Conservation (phyloP, 2,329 filamentous ascomycete genomes). For the Cytospora schulzeri region DNA sequence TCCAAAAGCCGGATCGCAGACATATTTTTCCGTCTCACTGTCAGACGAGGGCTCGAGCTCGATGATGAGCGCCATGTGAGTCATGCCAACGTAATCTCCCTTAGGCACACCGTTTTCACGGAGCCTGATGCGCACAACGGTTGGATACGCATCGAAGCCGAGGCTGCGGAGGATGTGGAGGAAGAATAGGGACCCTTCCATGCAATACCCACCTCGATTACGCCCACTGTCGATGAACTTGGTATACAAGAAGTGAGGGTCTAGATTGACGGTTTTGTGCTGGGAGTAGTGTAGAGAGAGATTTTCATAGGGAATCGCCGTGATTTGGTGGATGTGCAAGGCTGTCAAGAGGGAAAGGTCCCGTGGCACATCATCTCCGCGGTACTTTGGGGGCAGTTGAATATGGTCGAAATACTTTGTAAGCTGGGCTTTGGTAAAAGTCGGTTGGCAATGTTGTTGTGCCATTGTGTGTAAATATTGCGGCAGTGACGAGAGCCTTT, state of each 20-base stretch:
- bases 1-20: conserved; percentile 67
- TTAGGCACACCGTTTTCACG: conserved; percentile 43
- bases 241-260: conserved; percentile 49
- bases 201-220: conserved; percentile 60
- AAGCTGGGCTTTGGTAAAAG: conserved; percentile 23
- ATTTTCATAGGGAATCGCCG: conserved; percentile 59
- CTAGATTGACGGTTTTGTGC: conserved; percentile 43
- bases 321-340: conserved; percentile 49
- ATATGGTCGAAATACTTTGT: conserved; percentile 32
- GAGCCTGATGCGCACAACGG: conserved; percentile 53
- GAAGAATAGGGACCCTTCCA: conserved; percentile 60
- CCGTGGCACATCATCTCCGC: conserved; percentile 28
- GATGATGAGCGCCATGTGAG: conserved; percentile 65
- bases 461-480: background rate
- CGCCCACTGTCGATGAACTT: conserved; percentile 50
- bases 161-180: conserved; percentile 33
- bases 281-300: conserved; percentile 55
- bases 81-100: conserved; percentile 42
- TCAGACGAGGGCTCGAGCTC: conserved; percentile 42
- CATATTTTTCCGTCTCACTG: conserved; percentile 48
- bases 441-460: background rate
- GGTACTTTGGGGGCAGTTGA: conserved; percentile 30
- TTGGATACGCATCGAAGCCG: conserved; percentile 38
- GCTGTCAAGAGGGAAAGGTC: conserved; percentile 42
- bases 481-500: background rate